Evolutionary conservation across 2,329 filamentous ascomycete species (phyloP).

Genomic region (Fusarium sp.): DNA sequence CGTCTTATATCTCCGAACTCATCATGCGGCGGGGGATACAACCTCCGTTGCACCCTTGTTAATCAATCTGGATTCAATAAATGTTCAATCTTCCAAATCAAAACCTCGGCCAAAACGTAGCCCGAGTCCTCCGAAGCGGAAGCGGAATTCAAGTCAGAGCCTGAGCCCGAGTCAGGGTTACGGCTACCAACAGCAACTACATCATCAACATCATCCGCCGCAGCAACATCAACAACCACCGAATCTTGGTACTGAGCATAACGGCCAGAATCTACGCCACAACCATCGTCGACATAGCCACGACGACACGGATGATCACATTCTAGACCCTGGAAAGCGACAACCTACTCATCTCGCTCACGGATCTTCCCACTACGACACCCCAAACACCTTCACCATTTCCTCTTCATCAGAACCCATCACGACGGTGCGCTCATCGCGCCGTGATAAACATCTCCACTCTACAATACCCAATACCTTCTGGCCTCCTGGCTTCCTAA

Average conservation of each 20-base stretch:
- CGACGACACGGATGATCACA: constrained; percentile 33
- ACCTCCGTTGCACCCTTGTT: constrained; percentile 66
- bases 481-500: constrained; percentile 62
- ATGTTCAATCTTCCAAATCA: constrained; percentile 47
- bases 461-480: constrained; percentile 47
- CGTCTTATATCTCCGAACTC: constrained; percentile 47
- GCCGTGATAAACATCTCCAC: constrained; percentile 66
- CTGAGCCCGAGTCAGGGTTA: constrained; percentile 34
- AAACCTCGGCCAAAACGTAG: constrained; percentile 42
- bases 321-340: constrained; percentile 37
- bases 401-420: constrained; percentile 26
- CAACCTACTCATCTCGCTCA: constrained; percentile 45
- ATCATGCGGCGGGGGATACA: constrained; percentile 69
- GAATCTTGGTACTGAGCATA: constrained; percentile 12
- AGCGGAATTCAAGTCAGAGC: constrained; percentile 30
- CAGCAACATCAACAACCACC: constrained; percentile 11
- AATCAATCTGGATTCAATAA: constrained; percentile 70
- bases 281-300: constrained; percentile 40
- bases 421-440: constrained; percentile 54
- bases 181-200: constrained; percentile 32
- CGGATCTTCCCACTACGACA: constrained; percentile 19
- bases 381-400: constrained; percentile 40
- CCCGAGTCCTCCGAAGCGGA: constrained; percentile 35
- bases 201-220: constrained; percentile 24
- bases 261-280: constrained; percentile 34